A percentile compares a stretch with the other conserved stretches of the same genome.
Conservation (phyloP, 129 eudicot genomes). For the Chrysanthemum lavandulifolium region DNA sequence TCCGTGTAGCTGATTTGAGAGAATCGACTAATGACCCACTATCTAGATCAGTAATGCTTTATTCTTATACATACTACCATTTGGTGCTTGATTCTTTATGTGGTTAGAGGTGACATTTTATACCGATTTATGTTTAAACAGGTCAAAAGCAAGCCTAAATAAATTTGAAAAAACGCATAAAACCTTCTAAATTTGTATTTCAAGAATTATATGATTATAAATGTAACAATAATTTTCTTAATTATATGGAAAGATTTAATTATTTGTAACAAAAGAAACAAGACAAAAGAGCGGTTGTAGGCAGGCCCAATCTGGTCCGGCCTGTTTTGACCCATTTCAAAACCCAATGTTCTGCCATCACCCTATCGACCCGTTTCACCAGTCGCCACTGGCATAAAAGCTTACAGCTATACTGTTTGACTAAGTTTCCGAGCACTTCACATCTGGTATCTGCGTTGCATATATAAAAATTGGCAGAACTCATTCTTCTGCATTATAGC, state of each 20-base stretch:
- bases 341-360: background rate
- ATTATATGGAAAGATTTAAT: background rate
- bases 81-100: slow-evolving; percentile 9
- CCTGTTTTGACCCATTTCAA: background rate
- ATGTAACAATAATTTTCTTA: background rate
- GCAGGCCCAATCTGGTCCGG: background rate
- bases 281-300: background rate
- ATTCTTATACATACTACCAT: slow-evolving; percentile 3
- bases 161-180: background rate
- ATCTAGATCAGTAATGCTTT: slow-evolving; percentile 66
- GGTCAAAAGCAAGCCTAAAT: slow-evolving; percentile 2
- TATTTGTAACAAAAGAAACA: background rate
- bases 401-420: background rate
- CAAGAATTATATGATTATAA: background rate
- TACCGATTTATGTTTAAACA: background rate
- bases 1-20: slow-evolving; percentile 88
- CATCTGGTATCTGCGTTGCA: background rate
- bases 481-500: background rate
- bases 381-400: too few relatives aligned
- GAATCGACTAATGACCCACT: slow-evolving; percentile 91
- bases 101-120: background rate
- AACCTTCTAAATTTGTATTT: background rate
- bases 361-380: background rate
- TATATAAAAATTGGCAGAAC: slow-evolving; percentile 11
- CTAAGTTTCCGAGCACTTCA: background rate